Evolutionary conservation across 352 stramenopile genomes (phyloP), one percentile per base, ranked within the genome.

Genomic region (Phytopythium chamaehyphon): DNA sequence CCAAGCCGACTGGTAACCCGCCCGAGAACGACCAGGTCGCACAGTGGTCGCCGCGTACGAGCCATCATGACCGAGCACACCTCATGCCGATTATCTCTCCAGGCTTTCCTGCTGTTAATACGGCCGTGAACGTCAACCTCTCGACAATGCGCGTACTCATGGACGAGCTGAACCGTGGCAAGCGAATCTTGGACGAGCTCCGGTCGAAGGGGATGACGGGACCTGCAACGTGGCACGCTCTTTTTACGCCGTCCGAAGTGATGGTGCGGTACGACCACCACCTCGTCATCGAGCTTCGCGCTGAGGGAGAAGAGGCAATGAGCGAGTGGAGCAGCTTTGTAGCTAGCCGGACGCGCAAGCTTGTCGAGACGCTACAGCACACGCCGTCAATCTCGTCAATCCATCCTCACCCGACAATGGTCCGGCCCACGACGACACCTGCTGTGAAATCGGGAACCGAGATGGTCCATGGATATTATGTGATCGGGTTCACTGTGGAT

Each of bases 51-150:
- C 85, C 85, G 9, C 64, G 73, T 15, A 69, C 76, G 39, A 89
- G 93, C 57, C 71, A 82, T 45, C 78, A 87, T 57, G 83, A 95
- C 54, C 83, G 83, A 16, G 68, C 68, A 4, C 85, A 95, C 50
- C 59, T 90, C 35, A 93, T 95, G 85, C 85, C 83, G 35, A 93
- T 95, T 55, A 86, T 95, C 55, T 93, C 85, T 26, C 85, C 85
- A 0, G 85, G 83, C 18, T 95, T 86, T 51, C 83, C 85, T 7
- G 71, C 79, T 4, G 76, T 91, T 38, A 95, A 95, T 68, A 89
- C 85, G 40, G 74, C 83, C 1, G 79, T 90, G 19, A 93, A 93
- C 51, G 85, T 95, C 9, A 93, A 88, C 39, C 26, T 69, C 24
- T 91, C 85, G 40, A 93, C 85, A 11, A 54, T 91, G 23, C 64